A percentile compares a stretch with the other conserved stretches of the same genome.
Conservation (phyloP, 441 rosid genomes). For the Bocquillonia castaneifolia region DNA sequence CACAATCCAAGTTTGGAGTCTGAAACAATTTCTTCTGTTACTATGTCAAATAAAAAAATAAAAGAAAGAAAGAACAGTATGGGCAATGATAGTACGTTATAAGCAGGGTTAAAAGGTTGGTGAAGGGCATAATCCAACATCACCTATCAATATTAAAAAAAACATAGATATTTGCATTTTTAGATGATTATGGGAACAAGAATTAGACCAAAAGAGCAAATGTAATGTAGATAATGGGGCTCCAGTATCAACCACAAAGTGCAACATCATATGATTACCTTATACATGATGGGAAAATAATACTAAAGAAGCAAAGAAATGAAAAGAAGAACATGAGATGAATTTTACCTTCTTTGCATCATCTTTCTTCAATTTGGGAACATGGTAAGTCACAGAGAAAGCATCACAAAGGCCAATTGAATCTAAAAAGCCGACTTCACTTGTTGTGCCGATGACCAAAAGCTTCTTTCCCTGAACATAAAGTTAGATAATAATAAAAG, state of each 20-base stretch:
- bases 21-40: not conserved
- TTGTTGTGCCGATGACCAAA: conserved; percentile 92
- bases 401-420: conserved; percentile 69
- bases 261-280: not conserved
- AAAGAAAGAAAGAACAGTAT: too few relatives aligned
- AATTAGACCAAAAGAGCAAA: not conserved
- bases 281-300: not conserved
- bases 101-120: too few relatives aligned
- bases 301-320: not conserved
- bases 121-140: too few relatives aligned
- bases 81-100: too few relatives aligned
- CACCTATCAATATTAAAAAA: too few relatives aligned
- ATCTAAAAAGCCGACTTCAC: conserved; percentile 76
- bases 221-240: not conserved
- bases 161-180: not conserved
- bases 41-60: too few relatives aligned
- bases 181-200: conserved; percentile 1
- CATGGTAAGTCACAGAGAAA: conserved; percentile 64
- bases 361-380: conserved; percentile 64
- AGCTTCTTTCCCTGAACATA: conserved; percentile 74
- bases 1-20: not conserved
- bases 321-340: not conserved
- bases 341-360: conserved; percentile 76
- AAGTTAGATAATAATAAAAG: not conserved
- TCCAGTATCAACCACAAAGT: not conserved